A percentile compares a stretch with the other conserved stretches of the same genome.
Evolutionary conservation across 106 monocot species (phyloP).

Genomic region (Xerophyta viscosa): DNA sequence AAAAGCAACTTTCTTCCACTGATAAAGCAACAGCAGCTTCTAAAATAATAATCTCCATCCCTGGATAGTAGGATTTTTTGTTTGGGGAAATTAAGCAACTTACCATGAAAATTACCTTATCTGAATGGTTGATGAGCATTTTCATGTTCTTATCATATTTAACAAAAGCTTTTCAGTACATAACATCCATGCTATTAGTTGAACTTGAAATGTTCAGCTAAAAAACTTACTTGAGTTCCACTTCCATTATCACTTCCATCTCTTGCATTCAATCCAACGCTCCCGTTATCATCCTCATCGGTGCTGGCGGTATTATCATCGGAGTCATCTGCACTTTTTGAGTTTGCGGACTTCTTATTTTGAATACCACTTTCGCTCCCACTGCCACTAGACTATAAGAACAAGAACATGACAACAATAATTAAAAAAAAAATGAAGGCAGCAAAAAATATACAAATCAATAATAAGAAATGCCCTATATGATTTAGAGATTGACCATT

Average conservation of each 20-base stretch:
- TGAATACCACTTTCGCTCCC: constrained; percentile 90
- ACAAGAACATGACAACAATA: constrained; percentile 2
- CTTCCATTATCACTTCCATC: constrained; percentile 95
- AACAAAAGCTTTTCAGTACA: no score
- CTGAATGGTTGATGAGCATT: no score
- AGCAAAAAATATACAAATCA: neutral
- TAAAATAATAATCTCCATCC: no score
- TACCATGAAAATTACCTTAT: no score
- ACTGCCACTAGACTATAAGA: constrained; percentile 82
- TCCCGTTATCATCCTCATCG: constrained; percentile 41
- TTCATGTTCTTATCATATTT: no score
- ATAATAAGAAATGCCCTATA: neutral
- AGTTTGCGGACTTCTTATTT: constrained; percentile 53
- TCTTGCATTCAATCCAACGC: constrained; percentile 42
- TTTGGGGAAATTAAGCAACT: no score
- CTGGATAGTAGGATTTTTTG: no score
- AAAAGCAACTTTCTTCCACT: no score
- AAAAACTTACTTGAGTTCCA: constrained; percentile 66
- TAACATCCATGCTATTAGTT: no score
- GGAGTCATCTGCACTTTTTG: constrained; percentile 44
- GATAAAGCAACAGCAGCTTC: no score
- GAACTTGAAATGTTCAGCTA: no score
- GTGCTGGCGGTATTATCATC: constrained; percentile 57
- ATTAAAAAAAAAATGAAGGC: constrained; percentile 9
- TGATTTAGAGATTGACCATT: neutral